Conservation (phyloP, 78 protist species). For the Acrasis kona region DNA sequence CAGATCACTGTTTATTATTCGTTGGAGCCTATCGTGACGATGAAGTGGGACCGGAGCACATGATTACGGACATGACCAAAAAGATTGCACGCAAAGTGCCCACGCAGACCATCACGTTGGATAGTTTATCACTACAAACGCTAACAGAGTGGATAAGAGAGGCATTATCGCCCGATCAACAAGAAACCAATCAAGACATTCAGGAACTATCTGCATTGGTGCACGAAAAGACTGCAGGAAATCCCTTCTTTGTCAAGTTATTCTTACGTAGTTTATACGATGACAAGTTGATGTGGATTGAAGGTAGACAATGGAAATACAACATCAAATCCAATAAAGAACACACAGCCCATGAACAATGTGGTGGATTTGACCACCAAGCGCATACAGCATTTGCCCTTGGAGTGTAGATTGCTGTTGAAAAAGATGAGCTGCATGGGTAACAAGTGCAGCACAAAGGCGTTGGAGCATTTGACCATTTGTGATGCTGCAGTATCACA, state of each 20-base stretch:
- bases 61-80: not conserved
- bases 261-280: not conserved
- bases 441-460: too few relatives aligned
- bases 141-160: not conserved
- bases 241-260: not conserved
- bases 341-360: too few relatives aligned
- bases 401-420: too few relatives aligned
- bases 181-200: too few relatives aligned
- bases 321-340: too few relatives aligned
- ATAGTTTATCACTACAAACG: too few relatives aligned
- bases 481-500: too few relatives aligned
- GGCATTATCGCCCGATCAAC: not conserved
- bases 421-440: too few relatives aligned
- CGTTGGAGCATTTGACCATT: too few relatives aligned
- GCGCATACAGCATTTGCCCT: too few relatives aligned
- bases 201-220: not conserved
- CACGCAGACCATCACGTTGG: not conserved
- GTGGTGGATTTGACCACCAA: too few relatives aligned
- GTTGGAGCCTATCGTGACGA: not conserved
- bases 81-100: not conserved
- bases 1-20: not conserved
- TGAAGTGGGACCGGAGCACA: not conserved
- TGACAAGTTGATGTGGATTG: not conserved
- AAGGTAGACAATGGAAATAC: not conserved
- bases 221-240: not conserved